Percentiles rank a stretch among this genome's conserved stretches.
These are phyloP conservation scores for Diaporthe capsici DNA, from an alignment of 2,329 filamentous ascomycete species.

Conservation along the genomic window DNA sequence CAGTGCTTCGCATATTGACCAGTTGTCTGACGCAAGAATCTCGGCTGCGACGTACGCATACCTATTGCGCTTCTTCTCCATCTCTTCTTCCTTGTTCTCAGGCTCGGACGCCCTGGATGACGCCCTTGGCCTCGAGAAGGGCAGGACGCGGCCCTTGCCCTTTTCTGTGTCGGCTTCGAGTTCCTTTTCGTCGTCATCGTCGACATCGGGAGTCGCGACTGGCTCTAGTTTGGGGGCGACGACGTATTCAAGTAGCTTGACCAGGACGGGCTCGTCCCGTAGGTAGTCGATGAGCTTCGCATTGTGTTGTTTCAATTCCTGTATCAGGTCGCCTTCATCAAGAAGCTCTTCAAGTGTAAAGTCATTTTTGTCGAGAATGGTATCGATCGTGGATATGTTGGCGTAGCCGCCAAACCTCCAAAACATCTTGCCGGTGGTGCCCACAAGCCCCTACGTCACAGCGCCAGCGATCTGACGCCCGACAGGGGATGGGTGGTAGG, in stretches of 20 bases:
- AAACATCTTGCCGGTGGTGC: conserved; percentile 82
- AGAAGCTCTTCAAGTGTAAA: conserved; percentile 96
- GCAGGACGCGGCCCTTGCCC: conserved; percentile 57
- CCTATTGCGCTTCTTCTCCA: conserved; percentile 91
- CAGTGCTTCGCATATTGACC: conserved; percentile 94
- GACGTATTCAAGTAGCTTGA: conserved; percentile 91
- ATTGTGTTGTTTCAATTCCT: conserved; percentile 98
- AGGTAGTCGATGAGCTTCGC: conserved; percentile 97
- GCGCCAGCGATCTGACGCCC: conserved; percentile 44
- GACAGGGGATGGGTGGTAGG: conserved; percentile 34
- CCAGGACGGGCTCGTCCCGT: conserved; percentile 86
- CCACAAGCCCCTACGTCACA: conserved; percentile 45
- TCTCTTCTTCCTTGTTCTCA: conserved; percentile 76
- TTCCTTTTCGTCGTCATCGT: conserved; percentile 62
- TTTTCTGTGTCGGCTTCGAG: conserved; percentile 55
- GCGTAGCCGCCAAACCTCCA: conserved; percentile 99
- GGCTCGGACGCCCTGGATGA: conserved; percentile 65
- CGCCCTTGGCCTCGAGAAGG: conserved; percentile 67
- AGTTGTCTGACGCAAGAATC: conserved; percentile 94
- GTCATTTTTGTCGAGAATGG: conserved; percentile 95
- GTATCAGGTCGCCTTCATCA: conserved; percentile 95
- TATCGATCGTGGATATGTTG: conserved; percentile 96
- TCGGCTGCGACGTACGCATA: conserved; percentile 96
- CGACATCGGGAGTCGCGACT: conserved; percentile 65
- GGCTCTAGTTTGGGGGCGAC: conserved; percentile 80